Base-by-base conservation (phyloP, 1,139 yeast genomes). In the Blastobotrys ciferrii region DNA sequence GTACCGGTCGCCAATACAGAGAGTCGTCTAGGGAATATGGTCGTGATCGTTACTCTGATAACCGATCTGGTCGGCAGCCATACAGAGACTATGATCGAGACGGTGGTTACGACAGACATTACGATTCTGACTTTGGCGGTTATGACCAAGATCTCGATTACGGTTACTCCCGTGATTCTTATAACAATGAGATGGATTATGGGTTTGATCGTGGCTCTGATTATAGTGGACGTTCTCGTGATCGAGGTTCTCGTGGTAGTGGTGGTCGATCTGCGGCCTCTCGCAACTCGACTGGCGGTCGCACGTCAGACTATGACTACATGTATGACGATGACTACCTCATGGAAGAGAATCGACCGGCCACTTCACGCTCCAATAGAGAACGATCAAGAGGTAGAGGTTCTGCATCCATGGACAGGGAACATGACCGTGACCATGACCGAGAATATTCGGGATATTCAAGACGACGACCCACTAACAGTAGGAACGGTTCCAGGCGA, bases 151-250 rank as follows among this genome's bases (percentile, higher is more conserved):
- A 45, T 32, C 31, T n/a, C n/a, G 49, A 36, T 3, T 25, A 36
- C 28, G 52, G 17, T 7, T 6, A 9, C 13, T n/a, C n/a, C 11
- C 17, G 25, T 7, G 42, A 17, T 14, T 39, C 15, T 36, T 42
- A 42, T 23, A n/a, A 33, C 36, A 19, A 33, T 17, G 45, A 30
- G 17, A 18, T 14, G 30, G 23, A 32, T 14, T 3, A 23, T n/a
- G 38, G 43, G 14, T 45, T 15, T 42, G 37, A 39, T 14, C 40
- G 37, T 18, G 38, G n/a, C 32, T 9, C 19, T 32, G 46, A 39
- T 15, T 15, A 38, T 30, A 38, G 9, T 33, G 19, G 20, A 6
- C 38, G 20, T 14, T 13, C 18, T 13, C 15, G 20, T 33, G 38
- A 17, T 6, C 18, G 20, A 3, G 20, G 33, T n/a, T 5, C 33